Evolutionary conservation across 495 filamentous ascomycete species (phyloP).

Genomic region (Annulohypoxylon stygium): DNA sequence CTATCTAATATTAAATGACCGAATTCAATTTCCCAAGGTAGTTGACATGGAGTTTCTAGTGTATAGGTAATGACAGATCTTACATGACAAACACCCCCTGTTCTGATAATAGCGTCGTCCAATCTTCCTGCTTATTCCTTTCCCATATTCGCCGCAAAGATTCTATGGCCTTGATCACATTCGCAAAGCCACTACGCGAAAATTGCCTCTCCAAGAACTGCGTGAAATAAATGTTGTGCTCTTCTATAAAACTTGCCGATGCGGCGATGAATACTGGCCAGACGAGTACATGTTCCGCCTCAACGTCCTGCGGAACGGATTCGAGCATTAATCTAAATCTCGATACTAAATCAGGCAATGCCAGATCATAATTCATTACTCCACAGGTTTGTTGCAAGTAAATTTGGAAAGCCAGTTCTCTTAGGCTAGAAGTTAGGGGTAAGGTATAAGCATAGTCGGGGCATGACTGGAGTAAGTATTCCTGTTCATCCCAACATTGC

Average conservation of each 20-base stretch:
- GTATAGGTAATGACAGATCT: not conserved
- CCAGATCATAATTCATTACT: not conserved
- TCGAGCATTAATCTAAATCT: slow-evolving; percentile 14
- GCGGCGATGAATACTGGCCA: slow-evolving; percentile 19
- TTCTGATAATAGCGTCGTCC: slow-evolving; percentile 12
- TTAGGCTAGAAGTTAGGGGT: not conserved
- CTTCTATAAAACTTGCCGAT: slow-evolving; percentile 8
- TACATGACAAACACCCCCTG: slow-evolving; percentile 16
- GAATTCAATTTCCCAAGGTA: not conserved
- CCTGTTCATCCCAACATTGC: slow-evolving; percentile 16
- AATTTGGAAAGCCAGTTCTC: slow-evolving; percentile 9
- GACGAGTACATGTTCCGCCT: slow-evolving; percentile 5
- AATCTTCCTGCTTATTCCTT: slow-evolving; percentile 4
- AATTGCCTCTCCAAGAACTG: slow-evolving; percentile 13
- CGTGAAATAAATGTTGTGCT: not conserved
- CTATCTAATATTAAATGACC: not conserved
- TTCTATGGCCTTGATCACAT: slow-evolving; percentile 5
- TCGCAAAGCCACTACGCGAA: slow-evolving; percentile 3
- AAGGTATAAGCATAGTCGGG: not conserved
- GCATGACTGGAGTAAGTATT: not conserved
- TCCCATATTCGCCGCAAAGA: slow-evolving; percentile 10
- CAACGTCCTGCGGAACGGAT: not conserved
- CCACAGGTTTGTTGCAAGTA: not conserved
- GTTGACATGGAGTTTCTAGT: not conserved
- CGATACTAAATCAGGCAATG: not conserved